These are phyloP conservation scores for Zymoseptoria tritici DNA, from an alignment of 2,329 filamentous ascomycete genomes.

Conservation along the genomic window DNA sequence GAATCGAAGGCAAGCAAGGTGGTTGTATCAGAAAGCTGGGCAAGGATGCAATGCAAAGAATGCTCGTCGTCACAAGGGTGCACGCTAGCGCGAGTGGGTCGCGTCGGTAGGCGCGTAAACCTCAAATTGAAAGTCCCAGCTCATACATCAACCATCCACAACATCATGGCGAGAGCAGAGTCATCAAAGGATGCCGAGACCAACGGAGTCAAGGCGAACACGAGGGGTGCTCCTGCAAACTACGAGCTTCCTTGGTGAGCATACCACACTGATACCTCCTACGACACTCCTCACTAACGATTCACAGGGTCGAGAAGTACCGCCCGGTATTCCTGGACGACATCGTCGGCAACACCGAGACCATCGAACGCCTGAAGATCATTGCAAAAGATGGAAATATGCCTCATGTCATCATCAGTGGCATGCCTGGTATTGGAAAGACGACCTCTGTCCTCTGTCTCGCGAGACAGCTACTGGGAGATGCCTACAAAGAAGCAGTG, in stretches of 20 bases:
- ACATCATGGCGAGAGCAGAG: constrained; percentile 40
- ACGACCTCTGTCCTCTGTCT: constrained; percentile 93
- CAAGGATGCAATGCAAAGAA: background rate
- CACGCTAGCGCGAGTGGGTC: background rate
- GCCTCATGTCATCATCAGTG: constrained; percentile 98
- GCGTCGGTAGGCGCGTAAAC: background rate
- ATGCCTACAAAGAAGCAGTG: constrained; percentile 90
- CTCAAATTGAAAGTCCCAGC: background rate
- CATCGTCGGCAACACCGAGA: constrained; percentile 95
- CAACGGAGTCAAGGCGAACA: constrained; percentile 37
- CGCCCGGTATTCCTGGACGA: constrained; percentile 90
- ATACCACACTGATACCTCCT: too few species aligned
- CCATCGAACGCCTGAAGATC: constrained; percentile 93
- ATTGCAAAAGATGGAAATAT: constrained; percentile 98
- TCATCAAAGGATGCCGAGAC: constrained; percentile 41
- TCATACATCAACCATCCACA: background rate
- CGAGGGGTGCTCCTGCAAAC: constrained; percentile 33
- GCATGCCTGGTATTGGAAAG: constrained; percentile 98
- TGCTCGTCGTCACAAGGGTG: background rate
- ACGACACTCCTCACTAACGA: too few species aligned
- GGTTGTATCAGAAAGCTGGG: background rate
- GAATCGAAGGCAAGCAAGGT: background rate
- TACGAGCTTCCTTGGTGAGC: constrained; percentile 75
- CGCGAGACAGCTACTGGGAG: constrained; percentile 77
- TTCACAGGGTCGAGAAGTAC: constrained; percentile 99